Percentiles rank a stretch among this genome's conserved stretches.
phyloP scores from a whole-genome alignment of 768 basidiomycete genomes.

The Epithele typhae region DNA sequence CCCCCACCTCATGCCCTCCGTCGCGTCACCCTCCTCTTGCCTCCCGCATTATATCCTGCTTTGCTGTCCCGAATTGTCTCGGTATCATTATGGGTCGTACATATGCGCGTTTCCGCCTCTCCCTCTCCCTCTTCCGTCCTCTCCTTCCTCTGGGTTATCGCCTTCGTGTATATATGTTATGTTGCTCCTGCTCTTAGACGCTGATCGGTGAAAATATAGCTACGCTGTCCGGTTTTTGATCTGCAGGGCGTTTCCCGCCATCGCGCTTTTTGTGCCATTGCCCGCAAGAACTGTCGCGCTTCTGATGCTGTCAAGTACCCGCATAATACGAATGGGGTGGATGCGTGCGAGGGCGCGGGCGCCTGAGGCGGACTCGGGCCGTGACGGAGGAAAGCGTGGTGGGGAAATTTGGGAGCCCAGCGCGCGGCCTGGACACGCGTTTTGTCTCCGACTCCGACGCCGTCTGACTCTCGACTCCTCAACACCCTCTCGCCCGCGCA shows the following conservation, averaged over 20 bases:
- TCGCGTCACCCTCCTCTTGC: background rate
- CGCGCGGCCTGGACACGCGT: no score
- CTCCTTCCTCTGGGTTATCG: no score
- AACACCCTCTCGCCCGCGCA: constrained; percentile 5
- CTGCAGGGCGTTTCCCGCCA: no score
- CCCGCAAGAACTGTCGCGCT: no score
- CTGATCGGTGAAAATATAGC: no score
- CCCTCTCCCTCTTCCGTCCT: background rate
- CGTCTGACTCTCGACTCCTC: constrained; percentile 3
- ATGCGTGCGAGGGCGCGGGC: no score
- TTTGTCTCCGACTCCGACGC: no score
- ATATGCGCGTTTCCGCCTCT: background rate
- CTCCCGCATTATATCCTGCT: background rate
- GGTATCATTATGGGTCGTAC: constrained; percentile 4
- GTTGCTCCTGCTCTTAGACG: background rate
- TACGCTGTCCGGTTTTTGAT: no score
- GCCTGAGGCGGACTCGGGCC: background rate
- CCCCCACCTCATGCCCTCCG: background rate
- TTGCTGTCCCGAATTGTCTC: background rate
- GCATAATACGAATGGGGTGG: no score
- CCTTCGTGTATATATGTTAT: background rate
- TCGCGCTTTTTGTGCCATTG: no score
- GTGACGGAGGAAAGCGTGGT: constrained; percentile 5
- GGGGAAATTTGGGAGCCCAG: background rate
- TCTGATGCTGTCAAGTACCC: no score